phyloP scores from a whole-genome alignment of 2,329 filamentous ascomycete species.

The Colletotrichum navitas region DNA sequence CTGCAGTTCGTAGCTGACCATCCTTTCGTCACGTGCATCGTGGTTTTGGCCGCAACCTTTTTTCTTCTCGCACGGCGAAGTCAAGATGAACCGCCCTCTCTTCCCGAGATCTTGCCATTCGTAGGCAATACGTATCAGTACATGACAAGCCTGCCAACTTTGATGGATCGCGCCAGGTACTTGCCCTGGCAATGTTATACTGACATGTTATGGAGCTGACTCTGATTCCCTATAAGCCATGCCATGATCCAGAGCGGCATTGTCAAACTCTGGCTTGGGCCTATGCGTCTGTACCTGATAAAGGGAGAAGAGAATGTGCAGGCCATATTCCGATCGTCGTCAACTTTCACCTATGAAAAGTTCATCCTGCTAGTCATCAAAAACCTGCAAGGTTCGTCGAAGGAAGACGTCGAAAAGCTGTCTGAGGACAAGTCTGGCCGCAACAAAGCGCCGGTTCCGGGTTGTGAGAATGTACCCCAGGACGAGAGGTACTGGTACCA shows the following conservation, averaged over 20 bases:
- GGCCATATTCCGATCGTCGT: constrained; percentile 41
- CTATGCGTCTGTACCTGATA: constrained; percentile 40
- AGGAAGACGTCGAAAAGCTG: constrained; percentile 40
- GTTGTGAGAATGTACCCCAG: constrained; percentile 37
- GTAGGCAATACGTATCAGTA: constrained; percentile 43
- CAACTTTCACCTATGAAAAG: constrained; percentile 43
- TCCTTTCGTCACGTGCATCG: not conserved
- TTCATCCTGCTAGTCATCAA: constrained; percentile 41
- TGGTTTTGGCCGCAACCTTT: not conserved
- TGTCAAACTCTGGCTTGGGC: constrained; percentile 38
- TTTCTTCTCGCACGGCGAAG: not conserved
- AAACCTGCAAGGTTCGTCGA: constrained; percentile 23
- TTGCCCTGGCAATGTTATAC: not conserved
- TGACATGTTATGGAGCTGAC: not conserved
- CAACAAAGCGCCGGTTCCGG: constrained; percentile 37
- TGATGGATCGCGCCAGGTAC: constrained; percentile 39
- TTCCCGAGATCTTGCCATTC: constrained; percentile 42
- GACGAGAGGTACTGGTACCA: constrained; percentile 45
- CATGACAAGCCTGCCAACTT: constrained; percentile 33
- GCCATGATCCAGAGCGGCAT: constrained; percentile 28
- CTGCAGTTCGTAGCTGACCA: not conserved
- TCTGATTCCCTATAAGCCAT: not conserved
- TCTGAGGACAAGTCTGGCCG: constrained; percentile 43
- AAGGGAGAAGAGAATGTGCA: constrained; percentile 38
- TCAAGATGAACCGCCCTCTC: constrained; percentile 23